Base-by-base conservation (phyloP, 108 stramenopile species). In the Skeletonema potamos region DNA sequence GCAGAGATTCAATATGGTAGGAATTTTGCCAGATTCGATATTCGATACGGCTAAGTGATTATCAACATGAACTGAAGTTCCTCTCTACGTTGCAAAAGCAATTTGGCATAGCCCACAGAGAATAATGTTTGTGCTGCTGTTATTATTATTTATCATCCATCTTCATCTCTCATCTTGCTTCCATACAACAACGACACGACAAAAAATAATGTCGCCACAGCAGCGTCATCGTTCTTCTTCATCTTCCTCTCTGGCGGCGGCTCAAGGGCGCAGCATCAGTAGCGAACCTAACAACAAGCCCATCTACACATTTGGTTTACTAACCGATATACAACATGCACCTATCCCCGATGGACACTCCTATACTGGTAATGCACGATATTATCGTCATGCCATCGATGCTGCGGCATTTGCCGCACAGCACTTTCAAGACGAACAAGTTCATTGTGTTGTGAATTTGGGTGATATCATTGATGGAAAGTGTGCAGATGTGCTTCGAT, bases 391-490 rank as follows among this genome's bases (percentile, higher is more conserved):
- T 74, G 77, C 91, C 3, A 32, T 86, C 15, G 56, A 81, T 12
- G 89, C 79, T 1, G 88, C 94, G 0, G 28, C 65, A 62, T 59
- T 77, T 54, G 91, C 91, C 0, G 89, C 90, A 17, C 48, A 61
- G 20, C 85, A 90, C 71, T 92, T 94, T 64, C 48, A 89, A 67
- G 39, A 74, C 18, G 72, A 81, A 34, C 28, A 69, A 4, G 85
- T 88, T 0, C 72, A 85, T 57, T 67, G 89, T 17, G 91, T 91
- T 0, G 29, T 95, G 27, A 91, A 92, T 73, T 71, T 95, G 13
- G 94, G 94, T 5, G 94, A 95, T 67, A 92, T 83, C 30, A 83
- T 95, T 51, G 94, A 95, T 80, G 94, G 94, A 5, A 92, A 95
- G 57, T 91, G 89, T 70, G 84, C 82, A 37, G 72, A 85, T 51